Base-by-base conservation (phyloP, 2,329 filamentous ascomycete species). In the Akanthomyces muscarius region DNA sequence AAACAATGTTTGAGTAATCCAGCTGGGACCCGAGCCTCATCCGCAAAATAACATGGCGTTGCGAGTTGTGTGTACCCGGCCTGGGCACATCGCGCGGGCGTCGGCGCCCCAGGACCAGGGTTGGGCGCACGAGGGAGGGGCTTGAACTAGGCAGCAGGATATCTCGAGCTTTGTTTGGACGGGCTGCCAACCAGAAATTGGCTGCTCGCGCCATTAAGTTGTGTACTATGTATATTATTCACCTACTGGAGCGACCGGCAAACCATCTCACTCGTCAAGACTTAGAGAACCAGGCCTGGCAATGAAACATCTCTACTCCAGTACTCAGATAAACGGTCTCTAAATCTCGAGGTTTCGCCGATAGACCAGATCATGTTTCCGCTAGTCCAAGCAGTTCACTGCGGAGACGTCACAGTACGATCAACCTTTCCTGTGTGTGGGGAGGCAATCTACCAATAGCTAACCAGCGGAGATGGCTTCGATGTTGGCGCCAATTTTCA, bases 61-160 rank as follows among this genome's bases (percentile, higher is more conserved):
- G 13, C 3, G 13, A 14, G 38, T 41, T 41, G 38, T 36, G 33
- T 36, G 25, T 30, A n/a, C 13, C 21, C 25, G 8, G 13, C 7
- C 18, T 18, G 36, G 36, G 23, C 52, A 21, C 52, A 41, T 42
- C 16, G 38, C 38, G 23, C 38, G 38, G 52, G 21, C 52, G 42
- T 42, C 25, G 38, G 54, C 25, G 54, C 38, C n/a, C 41, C 45
- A 10, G 41, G 23, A 41, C 54, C 33, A 16, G 54, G 25, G 16
- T 23, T 28, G n/a, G 16, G n/a, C 41, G 55, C 55, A 50, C 54
- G 38, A 28, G 55, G 45, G 55, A 59, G 55, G 55, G 55, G 55
- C 45, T 59, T 18, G 33, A 47, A 45, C 45, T 59, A 59, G 55
- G 55, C 55, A 59, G 55, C 55, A 59, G 44, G 38, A 59, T 59